Evolutionary conservation across 805 yeast species (phyloP), one percentile per base, ranked within the genome.

Genomic region (Zygosaccharomyces kombuchaensis): DNA sequence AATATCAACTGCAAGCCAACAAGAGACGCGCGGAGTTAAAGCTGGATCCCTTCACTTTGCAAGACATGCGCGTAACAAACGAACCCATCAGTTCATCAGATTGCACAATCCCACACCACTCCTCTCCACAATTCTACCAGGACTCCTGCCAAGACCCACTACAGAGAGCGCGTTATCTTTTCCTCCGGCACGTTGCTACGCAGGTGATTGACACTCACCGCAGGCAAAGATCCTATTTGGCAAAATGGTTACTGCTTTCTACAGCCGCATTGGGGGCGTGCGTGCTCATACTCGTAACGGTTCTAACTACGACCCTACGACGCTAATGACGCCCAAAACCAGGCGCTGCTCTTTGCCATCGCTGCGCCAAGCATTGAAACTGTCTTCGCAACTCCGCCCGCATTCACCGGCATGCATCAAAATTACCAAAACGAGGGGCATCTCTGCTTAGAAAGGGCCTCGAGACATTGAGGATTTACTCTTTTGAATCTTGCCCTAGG

Each of bases 131-230:
- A n/a, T 37, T 17, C 14, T 3, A 22, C 14, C 14, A 19, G 10
- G 34, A 21, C 36, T n/a, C n/a, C 6, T 17, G 36, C 39, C 2
- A 36, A 30, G 10, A 26, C 31, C 34, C 36, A 34, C 16, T 29
- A 37, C 4, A 35, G 37, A 16, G 25, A 16, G 2, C 45, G 30
- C 38, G 47, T 47, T 26, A 37, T 12, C 37, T 43, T 4, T 49
- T 43, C 36, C 21, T 58, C 27, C 43, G 40, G 19, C 35, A 45
- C 9, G 27, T 44, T 8, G 60, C 56, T 1, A 22, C 29, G 3
- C 52, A 55, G 19, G 47, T 60, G 10, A 23, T 56, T 1, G 46
- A 47, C 1, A 40, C 54, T 2, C 64, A 60, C 39, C 53, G 45
- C 16, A 8, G 23, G 1, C 19, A 40, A 17, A 51, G 60, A 41